phyloP scores from a whole-genome alignment of 2,329 filamentous ascomycete genomes.

The Penicillium decumbens region DNA sequence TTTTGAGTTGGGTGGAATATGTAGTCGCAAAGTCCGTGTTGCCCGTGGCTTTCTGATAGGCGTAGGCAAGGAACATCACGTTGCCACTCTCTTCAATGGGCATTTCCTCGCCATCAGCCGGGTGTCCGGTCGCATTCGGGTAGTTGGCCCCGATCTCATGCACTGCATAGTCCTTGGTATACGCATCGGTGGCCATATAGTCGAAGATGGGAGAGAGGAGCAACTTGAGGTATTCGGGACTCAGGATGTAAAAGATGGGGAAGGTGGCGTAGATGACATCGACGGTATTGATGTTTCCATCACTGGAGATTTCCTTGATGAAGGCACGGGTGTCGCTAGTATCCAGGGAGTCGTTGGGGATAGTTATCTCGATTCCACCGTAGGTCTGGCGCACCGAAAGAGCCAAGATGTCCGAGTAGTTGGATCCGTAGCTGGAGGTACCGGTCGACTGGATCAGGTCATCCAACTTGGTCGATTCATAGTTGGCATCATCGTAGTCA shows the following conservation, averaged over 20 bases:
- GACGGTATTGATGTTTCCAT: constrained; percentile 41
- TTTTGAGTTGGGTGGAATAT: constrained; percentile 30
- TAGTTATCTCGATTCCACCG: constrained; percentile 36
- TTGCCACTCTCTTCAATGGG: constrained; percentile 40
- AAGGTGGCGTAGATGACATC: constrained; percentile 41
- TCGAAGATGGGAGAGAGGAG: constrained; percentile 40
- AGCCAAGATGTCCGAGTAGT: constrained; percentile 38
- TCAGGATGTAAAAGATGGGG: constrained; percentile 39
- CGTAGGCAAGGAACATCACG: constrained; percentile 33
- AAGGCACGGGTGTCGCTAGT: constrained; percentile 29
- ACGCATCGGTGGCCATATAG: constrained; percentile 35
- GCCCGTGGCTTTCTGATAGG: constrained; percentile 34
- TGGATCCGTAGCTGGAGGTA: constrained; percentile 23
- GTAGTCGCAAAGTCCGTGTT: constrained; percentile 29
- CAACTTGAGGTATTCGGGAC: constrained; percentile 37
- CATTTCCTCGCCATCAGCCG: constrained; percentile 32
- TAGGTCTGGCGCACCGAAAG: constrained; percentile 40
- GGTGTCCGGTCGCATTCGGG: constrained; percentile 38
- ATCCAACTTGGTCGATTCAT: constrained; percentile 31
- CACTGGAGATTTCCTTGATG: constrained; percentile 41
- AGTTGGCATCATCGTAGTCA: constrained; percentile 33
- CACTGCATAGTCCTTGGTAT: constrained; percentile 32
- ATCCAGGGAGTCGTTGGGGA: constrained; percentile 30
- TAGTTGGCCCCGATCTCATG: constrained; percentile 37
- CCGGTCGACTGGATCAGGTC: constrained; percentile 18